Evolutionary conservation across 2,329 filamentous ascomycete species (phyloP).

Genomic region (Epichloe festucae): DNA sequence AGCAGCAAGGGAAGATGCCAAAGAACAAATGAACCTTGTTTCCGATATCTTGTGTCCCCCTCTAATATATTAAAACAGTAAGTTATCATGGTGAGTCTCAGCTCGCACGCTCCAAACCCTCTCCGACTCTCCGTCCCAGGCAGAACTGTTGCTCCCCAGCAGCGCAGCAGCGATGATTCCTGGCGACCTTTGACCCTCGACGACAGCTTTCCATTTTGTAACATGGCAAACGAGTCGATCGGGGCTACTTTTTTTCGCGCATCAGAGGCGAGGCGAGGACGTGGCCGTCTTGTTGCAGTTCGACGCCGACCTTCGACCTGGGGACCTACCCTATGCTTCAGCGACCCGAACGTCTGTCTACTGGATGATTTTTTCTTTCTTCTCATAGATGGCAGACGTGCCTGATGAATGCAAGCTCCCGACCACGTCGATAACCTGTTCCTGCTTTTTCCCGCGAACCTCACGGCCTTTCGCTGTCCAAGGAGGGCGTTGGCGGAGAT

Average conservation of each 20-base stretch:
- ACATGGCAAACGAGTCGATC: slow-evolving; percentile 18
- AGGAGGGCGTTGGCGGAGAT: slow-evolving; percentile 32
- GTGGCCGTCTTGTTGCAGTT: slow-evolving; percentile 23
- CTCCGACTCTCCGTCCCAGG: slow-evolving; percentile 20
- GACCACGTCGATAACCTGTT: too few relatives aligned
- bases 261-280: slow-evolving; percentile 13
- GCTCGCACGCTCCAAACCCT: slow-evolving; percentile 8
- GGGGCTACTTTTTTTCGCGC: slow-evolving; percentile 28
- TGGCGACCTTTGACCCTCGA: slow-evolving; percentile 26
- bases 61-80: background rate
- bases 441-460: too few relatives aligned
- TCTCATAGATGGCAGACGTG: too few relatives aligned
- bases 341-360: background rate
- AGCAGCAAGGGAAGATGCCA: too few relatives aligned
- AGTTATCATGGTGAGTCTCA: background rate
- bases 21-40: too few relatives aligned
- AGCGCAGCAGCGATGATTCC: slow-evolving; percentile 27
- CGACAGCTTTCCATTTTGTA: slow-evolving; percentile 25
- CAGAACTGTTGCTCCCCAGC: slow-evolving; percentile 26
- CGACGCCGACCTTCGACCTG: slow-evolving; percentile 16
- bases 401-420: too few relatives aligned
- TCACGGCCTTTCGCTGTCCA: slow-evolving; percentile 12
- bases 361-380: too few relatives aligned
- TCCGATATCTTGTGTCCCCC: too few relatives aligned
- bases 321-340: background rate